phyloP scores from a whole-genome alignment of 805 yeast genomes.

The Candida sithepensis region DNA sequence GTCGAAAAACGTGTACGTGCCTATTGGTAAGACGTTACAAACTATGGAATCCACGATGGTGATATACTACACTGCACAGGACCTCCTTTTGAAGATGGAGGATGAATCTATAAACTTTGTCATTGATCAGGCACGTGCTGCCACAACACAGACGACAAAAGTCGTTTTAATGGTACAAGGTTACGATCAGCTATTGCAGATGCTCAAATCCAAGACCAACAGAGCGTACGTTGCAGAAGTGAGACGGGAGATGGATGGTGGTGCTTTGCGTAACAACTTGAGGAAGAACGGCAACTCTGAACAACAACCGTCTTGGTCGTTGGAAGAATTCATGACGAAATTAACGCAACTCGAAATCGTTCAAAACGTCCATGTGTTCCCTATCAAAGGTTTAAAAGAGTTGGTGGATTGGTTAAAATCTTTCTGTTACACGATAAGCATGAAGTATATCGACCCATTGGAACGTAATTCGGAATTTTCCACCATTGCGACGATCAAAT shows the following conservation, averaged over 20 bases:
- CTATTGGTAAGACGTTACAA: slow-evolving; percentile 37
- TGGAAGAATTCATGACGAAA: slow-evolving; percentile 37
- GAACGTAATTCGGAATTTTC: slow-evolving; percentile 53
- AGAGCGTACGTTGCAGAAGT: slow-evolving; percentile 36
- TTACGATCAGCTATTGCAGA: slow-evolving; percentile 42
- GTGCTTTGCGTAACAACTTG: slow-evolving; percentile 5
- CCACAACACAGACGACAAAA: slow-evolving; percentile 20
- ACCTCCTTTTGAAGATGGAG: slow-evolving; percentile 36
- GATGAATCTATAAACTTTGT: slow-evolving; percentile 24
- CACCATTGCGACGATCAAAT: slow-evolving; percentile 50
- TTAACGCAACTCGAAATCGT: slow-evolving; percentile 44
- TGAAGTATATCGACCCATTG: slow-evolving; percentile 50
- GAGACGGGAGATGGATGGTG: slow-evolving; percentile 15
- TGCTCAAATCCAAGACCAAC: slow-evolving; percentile 43
- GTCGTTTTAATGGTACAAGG: slow-evolving; percentile 47
- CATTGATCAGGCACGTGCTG: slow-evolving; percentile 22
- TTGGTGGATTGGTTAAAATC: slow-evolving; percentile 50
- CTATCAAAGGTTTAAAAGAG: slow-evolving; percentile 44
- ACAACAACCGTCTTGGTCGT: slow-evolving; percentile 5
- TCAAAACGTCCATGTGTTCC: slow-evolving; percentile 47
- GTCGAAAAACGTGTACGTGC: slow-evolving; percentile 50
- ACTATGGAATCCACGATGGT: slow-evolving; percentile 42
- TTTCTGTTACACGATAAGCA: slow-evolving; percentile 53
- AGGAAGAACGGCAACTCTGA: background rate
- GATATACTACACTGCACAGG: slow-evolving; percentile 44